Conservation (phyloP, 345 rosid genomes). For the Luvunga scandens region DNA sequence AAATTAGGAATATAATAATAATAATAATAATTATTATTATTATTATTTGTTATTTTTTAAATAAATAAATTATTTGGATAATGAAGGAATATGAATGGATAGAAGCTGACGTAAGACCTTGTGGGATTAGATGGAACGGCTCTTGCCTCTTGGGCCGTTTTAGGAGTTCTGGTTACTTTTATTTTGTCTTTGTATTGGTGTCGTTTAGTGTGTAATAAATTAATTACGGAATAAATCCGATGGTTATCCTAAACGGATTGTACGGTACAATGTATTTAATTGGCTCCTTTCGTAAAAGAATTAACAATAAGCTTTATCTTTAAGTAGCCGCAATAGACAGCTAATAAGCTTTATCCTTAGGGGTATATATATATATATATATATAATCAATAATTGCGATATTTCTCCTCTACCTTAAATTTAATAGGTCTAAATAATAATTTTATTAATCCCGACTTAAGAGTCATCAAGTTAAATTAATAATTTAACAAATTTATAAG, state of each 20-base stretch:
- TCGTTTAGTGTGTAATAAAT: background rate
- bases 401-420: too few species aligned
- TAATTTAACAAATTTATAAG: too few species aligned
- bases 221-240: background rate
- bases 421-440: too few species aligned
- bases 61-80: slow-evolving; percentile 18
- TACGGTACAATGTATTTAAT: too few species aligned
- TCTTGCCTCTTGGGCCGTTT: background rate
- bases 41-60: background rate
- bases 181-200: background rate
- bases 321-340: rapidly evolving
- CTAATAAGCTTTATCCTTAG: too few species aligned
- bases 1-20: background rate
- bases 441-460: too few species aligned
- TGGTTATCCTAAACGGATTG: background rate
- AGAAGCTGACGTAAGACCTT: slow-evolving; percentile 37
- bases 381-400: too few species aligned
- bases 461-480: too few species aligned
- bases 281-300: too few species aligned
- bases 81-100: slow-evolving; percentile 31
- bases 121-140: slow-evolving; percentile 17
- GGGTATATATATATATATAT: too few species aligned
- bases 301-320: too few species aligned
- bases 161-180: background rate
- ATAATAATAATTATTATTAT: too few species aligned